Percentiles rank a stretch among this genome's conserved stretches.
These are phyloP conservation scores for Flagelloscypha sp. DNA, from an alignment of 768 basidiomycete genomes.

Conservation along the genomic window DNA sequence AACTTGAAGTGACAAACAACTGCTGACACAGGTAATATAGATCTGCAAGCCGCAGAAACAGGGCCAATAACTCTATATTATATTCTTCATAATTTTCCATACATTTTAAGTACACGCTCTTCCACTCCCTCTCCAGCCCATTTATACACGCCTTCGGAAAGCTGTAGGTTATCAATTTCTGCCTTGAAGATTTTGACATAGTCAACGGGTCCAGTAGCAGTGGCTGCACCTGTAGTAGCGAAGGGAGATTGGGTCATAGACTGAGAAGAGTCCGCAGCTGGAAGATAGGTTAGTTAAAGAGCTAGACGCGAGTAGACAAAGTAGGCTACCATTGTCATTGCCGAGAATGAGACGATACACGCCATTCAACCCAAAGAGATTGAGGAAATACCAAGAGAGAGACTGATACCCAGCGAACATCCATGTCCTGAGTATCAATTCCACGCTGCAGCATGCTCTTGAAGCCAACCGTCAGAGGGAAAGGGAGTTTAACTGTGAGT, in stretches of 20 bases:
- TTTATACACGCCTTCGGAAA: slow-evolving; percentile 76
- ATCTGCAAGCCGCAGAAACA: not conserved
- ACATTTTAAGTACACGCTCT: slow-evolving; percentile 66
- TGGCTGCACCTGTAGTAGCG: slow-evolving; percentile 38
- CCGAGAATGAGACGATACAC: slow-evolving; percentile 92
- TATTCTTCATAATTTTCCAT: slow-evolving; percentile 47
- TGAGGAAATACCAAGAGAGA: slow-evolving; percentile 98
- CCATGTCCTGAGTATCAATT: slow-evolving; percentile 92
- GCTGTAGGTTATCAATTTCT: slow-evolving; percentile 88
- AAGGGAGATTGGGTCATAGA: slow-evolving; percentile 70
- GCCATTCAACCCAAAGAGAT: slow-evolving; percentile 96
- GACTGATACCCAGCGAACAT: slow-evolving; percentile 99
- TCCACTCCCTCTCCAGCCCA: slow-evolving; percentile 85
- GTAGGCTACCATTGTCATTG: slow-evolving; percentile 69
- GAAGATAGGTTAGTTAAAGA: slow-evolving; percentile 7
- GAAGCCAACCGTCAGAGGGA: slow-evolving; percentile 94
- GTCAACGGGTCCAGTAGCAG: slow-evolving; percentile 65
- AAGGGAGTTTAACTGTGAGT: slow-evolving; percentile 84
- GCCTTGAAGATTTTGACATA: slow-evolving; percentile 84
- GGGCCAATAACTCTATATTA: slow-evolving; percentile 13
- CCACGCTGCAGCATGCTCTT: slow-evolving; percentile 97
- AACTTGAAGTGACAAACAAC: too few relatives aligned
- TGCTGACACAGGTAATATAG: not conserved
- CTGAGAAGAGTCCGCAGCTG: slow-evolving; percentile 74
- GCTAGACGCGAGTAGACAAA: slow-evolving; percentile 10